These are phyloP conservation scores for Borealophlyctis nickersoniae DNA, from an alignment of 192 early-diverging fungal species.

Conservation along the genomic window DNA sequence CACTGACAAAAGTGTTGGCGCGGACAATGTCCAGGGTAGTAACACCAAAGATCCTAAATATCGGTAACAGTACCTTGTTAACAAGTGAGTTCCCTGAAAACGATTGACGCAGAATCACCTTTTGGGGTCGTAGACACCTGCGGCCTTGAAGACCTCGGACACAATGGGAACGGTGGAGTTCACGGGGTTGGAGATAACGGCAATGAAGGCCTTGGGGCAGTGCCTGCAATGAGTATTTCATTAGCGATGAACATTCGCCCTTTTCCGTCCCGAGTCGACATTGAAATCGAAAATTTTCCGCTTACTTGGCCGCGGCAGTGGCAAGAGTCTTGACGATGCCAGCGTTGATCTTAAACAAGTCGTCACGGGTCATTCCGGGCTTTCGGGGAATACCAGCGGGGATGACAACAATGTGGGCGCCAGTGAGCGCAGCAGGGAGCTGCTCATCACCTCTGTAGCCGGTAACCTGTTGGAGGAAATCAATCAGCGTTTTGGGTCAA, in stretches of 20 bases:
- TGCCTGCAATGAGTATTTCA: constrained; percentile 27
- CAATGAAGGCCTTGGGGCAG: constrained; percentile 63
- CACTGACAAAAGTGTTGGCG: constrained; percentile 57
- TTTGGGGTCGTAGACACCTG: constrained; percentile 61
- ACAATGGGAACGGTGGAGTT: constrained; percentile 68
- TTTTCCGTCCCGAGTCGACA: no score
- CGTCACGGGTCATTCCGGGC: constrained; percentile 71
- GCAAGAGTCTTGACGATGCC: constrained; percentile 60
- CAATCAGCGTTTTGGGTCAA: not conserved
- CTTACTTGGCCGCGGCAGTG: constrained; percentile 55
- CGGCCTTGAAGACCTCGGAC: constrained; percentile 59
- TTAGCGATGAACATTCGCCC: not conserved
- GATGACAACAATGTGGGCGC: constrained; percentile 56
- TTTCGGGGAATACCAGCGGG: constrained; percentile 66
- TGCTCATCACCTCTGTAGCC: constrained; percentile 54
- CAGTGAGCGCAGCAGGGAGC: constrained; percentile 49
- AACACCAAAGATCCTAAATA: constrained; percentile 51
- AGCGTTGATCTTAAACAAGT: constrained; percentile 69
- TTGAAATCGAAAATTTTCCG: no score
- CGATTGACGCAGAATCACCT: constrained; percentile 17
- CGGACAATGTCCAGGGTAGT: constrained; percentile 63
- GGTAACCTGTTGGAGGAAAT: constrained; percentile 27
- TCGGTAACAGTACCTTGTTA: not conserved
- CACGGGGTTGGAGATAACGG: constrained; percentile 67
- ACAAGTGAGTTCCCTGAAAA: not conserved